A percentile compares a stretch with the other conserved stretches of the same genome.
Evolutionary conservation across 78 protist species (phyloP).

Genomic region (Chrysochromulina tobinii): DNA sequence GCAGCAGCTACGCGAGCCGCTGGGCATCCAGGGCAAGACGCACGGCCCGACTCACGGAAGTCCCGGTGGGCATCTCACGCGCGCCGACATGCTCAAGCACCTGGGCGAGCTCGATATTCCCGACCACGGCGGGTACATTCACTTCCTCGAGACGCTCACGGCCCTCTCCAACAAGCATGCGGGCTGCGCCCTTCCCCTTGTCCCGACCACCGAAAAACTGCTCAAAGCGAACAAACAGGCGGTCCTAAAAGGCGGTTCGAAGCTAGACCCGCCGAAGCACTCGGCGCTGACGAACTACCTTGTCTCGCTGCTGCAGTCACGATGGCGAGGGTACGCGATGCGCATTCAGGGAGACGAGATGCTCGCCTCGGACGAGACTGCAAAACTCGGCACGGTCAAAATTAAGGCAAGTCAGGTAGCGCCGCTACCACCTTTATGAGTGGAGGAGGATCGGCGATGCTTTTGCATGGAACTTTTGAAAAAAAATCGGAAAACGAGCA

Average conservation of each 20-base stretch:
- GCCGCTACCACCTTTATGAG: too few relatives aligned
- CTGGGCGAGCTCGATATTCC: not conserved
- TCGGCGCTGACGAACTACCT: not conserved
- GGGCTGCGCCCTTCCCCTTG: too few relatives aligned
- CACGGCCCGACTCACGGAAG: not conserved
- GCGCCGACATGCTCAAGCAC: not conserved
- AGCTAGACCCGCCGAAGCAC: not conserved
- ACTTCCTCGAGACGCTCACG: not conserved
- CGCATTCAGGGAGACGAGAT: not conserved
- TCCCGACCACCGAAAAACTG: too few relatives aligned
- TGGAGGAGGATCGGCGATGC: too few relatives aligned
- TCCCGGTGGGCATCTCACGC: too few relatives aligned
- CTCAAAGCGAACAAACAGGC: too few relatives aligned
- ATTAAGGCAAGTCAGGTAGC: too few relatives aligned
- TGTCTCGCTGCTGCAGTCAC: constrained; percentile 10
- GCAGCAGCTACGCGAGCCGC: constrained; percentile 1
- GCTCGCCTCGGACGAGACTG: too few relatives aligned
- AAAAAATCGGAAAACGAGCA: too few relatives aligned
- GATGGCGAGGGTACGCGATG: constrained; percentile 7
- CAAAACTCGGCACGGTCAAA: too few relatives aligned
- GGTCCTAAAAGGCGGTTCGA: too few relatives aligned
- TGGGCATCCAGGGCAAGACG: not conserved
- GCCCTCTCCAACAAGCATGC: not conserved
- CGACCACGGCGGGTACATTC: constrained; percentile 1
- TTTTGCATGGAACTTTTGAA: too few relatives aligned